These are phyloP conservation scores for Alnus rubra DNA, from an alignment of 306 rosid genomes.

Conservation along the genomic window DNA sequence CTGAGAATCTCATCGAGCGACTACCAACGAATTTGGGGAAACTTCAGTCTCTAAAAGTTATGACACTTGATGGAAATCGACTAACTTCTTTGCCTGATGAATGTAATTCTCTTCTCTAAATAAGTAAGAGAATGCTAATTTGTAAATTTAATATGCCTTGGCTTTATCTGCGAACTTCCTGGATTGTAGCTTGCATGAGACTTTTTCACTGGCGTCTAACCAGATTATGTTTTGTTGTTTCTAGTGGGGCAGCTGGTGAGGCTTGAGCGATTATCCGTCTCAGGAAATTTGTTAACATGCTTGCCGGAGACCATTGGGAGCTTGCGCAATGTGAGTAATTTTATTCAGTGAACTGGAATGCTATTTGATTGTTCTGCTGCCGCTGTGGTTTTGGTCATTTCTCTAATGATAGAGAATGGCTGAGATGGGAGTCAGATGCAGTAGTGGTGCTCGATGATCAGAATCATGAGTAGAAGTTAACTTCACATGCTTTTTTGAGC, in stretches of 20 bases:
- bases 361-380: constrained; percentile 20
- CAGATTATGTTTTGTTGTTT: constrained; percentile 32
- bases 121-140: constrained; percentile 30
- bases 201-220: constrained; percentile 15
- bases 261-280: constrained; percentile 84
- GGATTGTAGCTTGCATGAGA: constrained; percentile 16
- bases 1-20: constrained; percentile 76
- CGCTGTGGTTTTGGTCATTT: constrained; percentile 4
- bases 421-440: neutral
- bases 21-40: constrained; percentile 89
- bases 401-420: neutral
- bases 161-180: neutral
- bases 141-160: neutral
- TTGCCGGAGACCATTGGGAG: constrained; percentile 94
- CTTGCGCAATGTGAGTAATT: constrained; percentile 79
- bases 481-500: constrained; percentile 8
- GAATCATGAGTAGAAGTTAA: constrained; percentile 10
- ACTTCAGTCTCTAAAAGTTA: constrained; percentile 76
- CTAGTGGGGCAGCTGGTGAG: constrained; percentile 93
- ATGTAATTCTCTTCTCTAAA: constrained; percentile 73
- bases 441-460: neutral
- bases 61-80: constrained; percentile 84
- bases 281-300: constrained; percentile 55
- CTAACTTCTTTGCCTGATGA: constrained; percentile 91
- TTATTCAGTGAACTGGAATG: constrained; percentile 24